phyloP scores from a whole-genome alignment of 306 rosid species.

The Cyamopsis tetragonoloba region DNA sequence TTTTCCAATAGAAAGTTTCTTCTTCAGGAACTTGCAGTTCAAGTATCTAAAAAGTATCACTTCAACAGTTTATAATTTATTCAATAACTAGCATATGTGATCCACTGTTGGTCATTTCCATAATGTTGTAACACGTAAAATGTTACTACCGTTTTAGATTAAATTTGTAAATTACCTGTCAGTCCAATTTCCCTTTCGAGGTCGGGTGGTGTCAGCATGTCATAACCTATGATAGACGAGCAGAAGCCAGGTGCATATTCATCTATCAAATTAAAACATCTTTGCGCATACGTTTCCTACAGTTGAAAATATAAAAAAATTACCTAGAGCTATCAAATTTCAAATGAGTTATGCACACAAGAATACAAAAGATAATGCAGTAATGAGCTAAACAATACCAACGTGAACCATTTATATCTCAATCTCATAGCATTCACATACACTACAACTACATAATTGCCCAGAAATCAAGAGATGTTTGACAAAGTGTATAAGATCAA shows the following conservation, averaged over 20 bases:
- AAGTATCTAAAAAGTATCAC: no score
- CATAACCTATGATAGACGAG: conserved; percentile 63
- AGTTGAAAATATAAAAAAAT: background rate
- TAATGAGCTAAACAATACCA: background rate
- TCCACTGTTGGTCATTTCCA: no score
- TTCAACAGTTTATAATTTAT: no score
- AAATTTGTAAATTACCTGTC: conserved; percentile 45
- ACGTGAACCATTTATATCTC: background rate
- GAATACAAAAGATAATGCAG: background rate
- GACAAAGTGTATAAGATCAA: background rate
- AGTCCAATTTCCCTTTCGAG: conserved; percentile 70
- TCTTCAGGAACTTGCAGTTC: no score
- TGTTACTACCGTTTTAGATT: background rate
- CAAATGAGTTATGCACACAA: background rate
- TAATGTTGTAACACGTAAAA: no score
- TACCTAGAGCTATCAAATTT: background rate
- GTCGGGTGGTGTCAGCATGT: conserved; percentile 76
- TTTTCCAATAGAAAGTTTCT: no score
- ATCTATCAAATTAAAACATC: conserved; percentile 53
- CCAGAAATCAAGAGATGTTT: background rate
- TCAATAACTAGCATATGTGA: no score
- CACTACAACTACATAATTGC: background rate
- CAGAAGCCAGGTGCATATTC: conserved; percentile 68
- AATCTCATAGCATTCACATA: background rate
- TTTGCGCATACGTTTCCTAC: conserved; percentile 55